Conservation (phyloP, 2,329 filamentous ascomycete genomes). For the Phaeophleospora eucalypticola region DNA sequence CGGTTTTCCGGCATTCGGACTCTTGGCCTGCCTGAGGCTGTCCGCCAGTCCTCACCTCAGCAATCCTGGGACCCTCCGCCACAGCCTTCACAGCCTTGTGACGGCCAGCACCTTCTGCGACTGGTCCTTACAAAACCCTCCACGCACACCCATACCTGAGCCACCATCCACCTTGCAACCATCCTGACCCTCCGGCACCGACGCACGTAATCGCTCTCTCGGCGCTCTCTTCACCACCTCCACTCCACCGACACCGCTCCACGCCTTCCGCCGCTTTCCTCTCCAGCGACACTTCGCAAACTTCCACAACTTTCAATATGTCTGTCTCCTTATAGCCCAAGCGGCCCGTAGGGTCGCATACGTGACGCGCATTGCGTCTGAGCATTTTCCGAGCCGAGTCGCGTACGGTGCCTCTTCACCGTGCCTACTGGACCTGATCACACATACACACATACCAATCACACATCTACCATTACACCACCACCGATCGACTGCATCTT, state of each 20-base stretch:
- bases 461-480: background rate
- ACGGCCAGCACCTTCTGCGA: background rate
- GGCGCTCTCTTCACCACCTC: background rate
- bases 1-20: background rate
- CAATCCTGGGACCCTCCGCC: background rate
- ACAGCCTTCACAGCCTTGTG: slow-evolving; percentile 1
- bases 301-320: slow-evolving; percentile 3
- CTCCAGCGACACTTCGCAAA: background rate
- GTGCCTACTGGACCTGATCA: background rate
- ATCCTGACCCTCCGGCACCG: background rate
- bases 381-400: background rate
- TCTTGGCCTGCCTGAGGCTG: background rate
- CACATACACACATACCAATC: slow-evolving; percentile 1
- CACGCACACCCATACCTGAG: background rate
- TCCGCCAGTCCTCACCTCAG: background rate
- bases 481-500: background rate
- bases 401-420: background rate
- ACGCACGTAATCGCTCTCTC: background rate
- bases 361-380: slow-evolving; percentile 4
- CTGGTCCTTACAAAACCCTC: background rate
- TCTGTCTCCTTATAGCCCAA: slow-evolving; percentile 6
- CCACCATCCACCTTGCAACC: too few relatives aligned
- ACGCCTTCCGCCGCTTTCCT: background rate
- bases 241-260: background rate
- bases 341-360: slow-evolving; percentile 9